phyloP scores from a whole-genome alignment of 2,329 filamentous ascomycete species.

The Coniosporium tulheliwenetii region DNA sequence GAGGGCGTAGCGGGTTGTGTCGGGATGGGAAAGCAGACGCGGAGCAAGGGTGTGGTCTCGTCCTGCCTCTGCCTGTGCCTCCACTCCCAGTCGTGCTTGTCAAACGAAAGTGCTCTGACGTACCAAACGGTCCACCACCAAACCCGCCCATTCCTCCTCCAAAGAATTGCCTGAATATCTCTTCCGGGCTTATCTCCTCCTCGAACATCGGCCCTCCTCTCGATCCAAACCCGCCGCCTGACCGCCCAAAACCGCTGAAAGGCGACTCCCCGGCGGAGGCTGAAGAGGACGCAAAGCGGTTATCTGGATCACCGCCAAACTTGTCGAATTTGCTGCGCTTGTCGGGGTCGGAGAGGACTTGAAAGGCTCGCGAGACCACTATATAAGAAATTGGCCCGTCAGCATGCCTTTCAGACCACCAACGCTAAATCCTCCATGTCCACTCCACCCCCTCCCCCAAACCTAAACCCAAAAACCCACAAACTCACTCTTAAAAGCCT shows the following conservation, averaged over 20 bases:
- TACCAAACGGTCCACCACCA: constrained; percentile 37
- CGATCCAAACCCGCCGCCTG: constrained; percentile 32
- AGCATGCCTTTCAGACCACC: not conserved
- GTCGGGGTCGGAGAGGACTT: constrained; percentile 81
- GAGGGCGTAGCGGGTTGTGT: too few relatives aligned
- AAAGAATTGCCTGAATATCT: constrained; percentile 96
- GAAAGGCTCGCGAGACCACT: constrained; percentile 87
- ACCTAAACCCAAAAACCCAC: too few relatives aligned
- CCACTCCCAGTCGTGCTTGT: not conserved
- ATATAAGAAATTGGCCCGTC: constrained; percentile 1
- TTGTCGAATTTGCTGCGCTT: constrained; percentile 81
- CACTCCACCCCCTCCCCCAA: not conserved
- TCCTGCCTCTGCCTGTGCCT: too few relatives aligned
- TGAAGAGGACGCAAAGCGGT: constrained; percentile 49
- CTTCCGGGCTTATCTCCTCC: constrained; percentile 88
- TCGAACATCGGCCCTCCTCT: constrained; percentile 52
- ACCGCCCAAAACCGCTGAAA: constrained; percentile 44
- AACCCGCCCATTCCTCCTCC: constrained; percentile 51
- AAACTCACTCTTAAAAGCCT: constrained; percentile 81
- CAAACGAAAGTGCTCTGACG: not conserved
- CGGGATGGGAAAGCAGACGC: too few relatives aligned
- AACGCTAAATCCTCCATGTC: constrained; percentile 1
- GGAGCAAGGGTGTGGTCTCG: too few relatives aligned
- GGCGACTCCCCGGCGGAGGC: constrained; percentile 41
- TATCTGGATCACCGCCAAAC: constrained; percentile 86